These are phyloP conservation scores for Apiotrichum laibachii DNA, from an alignment of 1,284 basidiomycete genomes.

Conservation along the genomic window DNA sequence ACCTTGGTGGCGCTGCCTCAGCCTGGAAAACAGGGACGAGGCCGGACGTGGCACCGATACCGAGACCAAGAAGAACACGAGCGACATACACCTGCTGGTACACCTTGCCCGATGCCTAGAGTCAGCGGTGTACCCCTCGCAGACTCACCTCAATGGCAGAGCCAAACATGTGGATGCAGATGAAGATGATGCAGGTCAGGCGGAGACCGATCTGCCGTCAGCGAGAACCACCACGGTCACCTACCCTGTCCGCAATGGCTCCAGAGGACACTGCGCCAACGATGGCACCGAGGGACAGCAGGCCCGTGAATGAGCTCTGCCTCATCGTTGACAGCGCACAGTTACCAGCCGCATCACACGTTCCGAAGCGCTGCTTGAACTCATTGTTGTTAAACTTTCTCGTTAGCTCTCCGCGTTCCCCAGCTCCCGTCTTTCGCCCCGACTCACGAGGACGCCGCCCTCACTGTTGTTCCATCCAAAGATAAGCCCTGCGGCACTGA, in stretches of 20 bases:
- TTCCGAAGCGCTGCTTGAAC: slow-evolving; percentile 31
- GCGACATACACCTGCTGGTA: slow-evolving; percentile 50
- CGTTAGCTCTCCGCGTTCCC: too few species aligned
- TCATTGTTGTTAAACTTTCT: too few species aligned
- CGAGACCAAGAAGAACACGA: slow-evolving; percentile 50
- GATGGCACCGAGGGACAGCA: slow-evolving; percentile 46
- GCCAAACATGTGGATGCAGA: slow-evolving; percentile 48
- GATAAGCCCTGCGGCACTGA: too few species aligned
- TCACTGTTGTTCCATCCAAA: too few species aligned
- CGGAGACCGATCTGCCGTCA: slow-evolving; percentile 42
- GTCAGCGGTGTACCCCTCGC: neutral
- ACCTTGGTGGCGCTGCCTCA: slow-evolving; percentile 43
- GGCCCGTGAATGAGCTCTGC: slow-evolving; percentile 47
- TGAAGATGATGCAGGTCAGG: slow-evolving; percentile 47
- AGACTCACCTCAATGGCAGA: slow-evolving; percentile 49
- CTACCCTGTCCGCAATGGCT: slow-evolving; percentile 35
- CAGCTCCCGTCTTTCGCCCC: too few species aligned
- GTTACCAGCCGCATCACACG: slow-evolving; percentile 26
- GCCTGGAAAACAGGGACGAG: slow-evolving; percentile 54
- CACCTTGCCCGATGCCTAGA: slow-evolving; percentile 30
- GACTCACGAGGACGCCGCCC: too few species aligned
- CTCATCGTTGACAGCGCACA: slow-evolving; percentile 35
- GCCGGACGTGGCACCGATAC: slow-evolving; percentile 50
- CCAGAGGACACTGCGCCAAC: slow-evolving; percentile 48
- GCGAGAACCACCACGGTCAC: neutral